phyloP scores from a whole-genome alignment of 2,329 filamentous ascomycete genomes.

The Xylaria sp. region DNA sequence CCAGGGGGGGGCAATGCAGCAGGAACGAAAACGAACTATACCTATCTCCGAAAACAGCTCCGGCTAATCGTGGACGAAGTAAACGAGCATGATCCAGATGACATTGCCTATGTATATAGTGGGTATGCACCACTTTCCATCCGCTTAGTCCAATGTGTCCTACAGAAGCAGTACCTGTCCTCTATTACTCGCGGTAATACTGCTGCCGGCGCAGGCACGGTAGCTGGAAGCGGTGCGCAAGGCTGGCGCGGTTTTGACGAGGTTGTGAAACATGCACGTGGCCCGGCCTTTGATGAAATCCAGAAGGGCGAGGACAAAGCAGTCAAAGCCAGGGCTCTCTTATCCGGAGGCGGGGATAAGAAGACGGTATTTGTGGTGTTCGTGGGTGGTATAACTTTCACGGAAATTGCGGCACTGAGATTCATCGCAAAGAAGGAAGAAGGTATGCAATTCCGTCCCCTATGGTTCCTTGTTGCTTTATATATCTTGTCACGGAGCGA shows the following conservation, averaged over 20 bases:
- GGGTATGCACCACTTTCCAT: constrained; percentile 95
- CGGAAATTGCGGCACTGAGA: constrained; percentile 91
- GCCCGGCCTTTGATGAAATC: constrained; percentile 89
- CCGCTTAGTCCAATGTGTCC: constrained; percentile 88
- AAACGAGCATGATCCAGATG: constrained; percentile 92
- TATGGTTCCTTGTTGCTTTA: constrained; percentile 26
- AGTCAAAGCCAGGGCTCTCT: constrained; percentile 82
- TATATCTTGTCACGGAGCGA: constrained; percentile 29
- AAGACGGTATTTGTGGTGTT: constrained; percentile 98
- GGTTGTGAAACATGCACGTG: constrained; percentile 84
- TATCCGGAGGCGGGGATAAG: constrained; percentile 78
- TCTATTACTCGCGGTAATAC: constrained; percentile 74
- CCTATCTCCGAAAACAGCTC: constrained; percentile 84
- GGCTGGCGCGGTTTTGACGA: constrained; percentile 97
- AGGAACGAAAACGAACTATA: constrained; percentile 88
- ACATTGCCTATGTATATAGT: constrained; percentile 97
- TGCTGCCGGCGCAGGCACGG: constrained; percentile 58
- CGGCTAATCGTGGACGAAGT: constrained; percentile 95
- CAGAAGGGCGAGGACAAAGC: constrained; percentile 96
- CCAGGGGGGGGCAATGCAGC: constrained; percentile 65
- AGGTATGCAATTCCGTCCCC: constrained; percentile 55
- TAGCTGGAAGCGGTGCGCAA: constrained; percentile 70
- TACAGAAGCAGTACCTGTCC: constrained; percentile 88
- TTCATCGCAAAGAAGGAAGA: constrained; percentile 90
- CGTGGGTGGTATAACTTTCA: constrained; percentile 94